Evolutionary conservation across 2,329 filamentous ascomycete genomes (phyloP).

Genomic region (Colletotrichum echinochloae): DNA sequence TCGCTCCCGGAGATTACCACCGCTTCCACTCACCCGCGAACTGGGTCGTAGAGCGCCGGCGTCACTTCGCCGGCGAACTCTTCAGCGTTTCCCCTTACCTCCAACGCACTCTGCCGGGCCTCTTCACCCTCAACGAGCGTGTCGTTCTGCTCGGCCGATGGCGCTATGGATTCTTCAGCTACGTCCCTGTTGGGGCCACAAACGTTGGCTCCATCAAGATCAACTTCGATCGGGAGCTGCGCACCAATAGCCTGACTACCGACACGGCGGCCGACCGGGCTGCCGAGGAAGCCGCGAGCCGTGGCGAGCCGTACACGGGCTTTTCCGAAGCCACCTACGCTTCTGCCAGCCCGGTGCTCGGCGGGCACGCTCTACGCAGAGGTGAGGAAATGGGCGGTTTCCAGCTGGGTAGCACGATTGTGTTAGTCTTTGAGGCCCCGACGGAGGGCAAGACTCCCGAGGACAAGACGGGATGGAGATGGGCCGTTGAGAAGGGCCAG

Average conservation of each 20-base stretch:
- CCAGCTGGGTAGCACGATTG: constrained; percentile 93
- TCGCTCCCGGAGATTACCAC: constrained; percentile 98
- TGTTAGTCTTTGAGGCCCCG: constrained; percentile 96
- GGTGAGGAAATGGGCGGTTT: constrained; percentile 99
- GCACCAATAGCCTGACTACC: constrained; percentile 91
- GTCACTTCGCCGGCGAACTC: constrained; percentile 97
- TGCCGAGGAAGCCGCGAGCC: constrained; percentile 79
- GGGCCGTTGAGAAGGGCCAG: constrained; percentile 89
- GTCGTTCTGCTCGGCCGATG: constrained; percentile 93
- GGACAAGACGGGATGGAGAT: constrained; percentile 79
- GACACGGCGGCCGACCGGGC: constrained; percentile 92
- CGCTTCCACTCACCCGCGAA: constrained; percentile 95
- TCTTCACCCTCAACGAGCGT: constrained; percentile 97
- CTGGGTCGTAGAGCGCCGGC: constrained; percentile 93
- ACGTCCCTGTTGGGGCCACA: constrained; percentile 94
- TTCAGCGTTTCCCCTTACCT: constrained; percentile 96
- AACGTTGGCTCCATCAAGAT: constrained; percentile 97
- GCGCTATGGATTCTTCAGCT: constrained; percentile 98
- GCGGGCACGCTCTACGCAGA: constrained; percentile 83
- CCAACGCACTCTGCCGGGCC: constrained; percentile 88
- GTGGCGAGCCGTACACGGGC: constrained; percentile 87
- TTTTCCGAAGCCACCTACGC: constrained; percentile 93
- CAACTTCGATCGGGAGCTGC: constrained; percentile 95
- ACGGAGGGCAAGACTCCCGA: constrained; percentile 46
- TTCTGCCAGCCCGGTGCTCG: constrained; percentile 79